Evolutionary conservation across 441 rosid genomes (phyloP).

Genomic region (Aquilaria agallochum): DNA sequence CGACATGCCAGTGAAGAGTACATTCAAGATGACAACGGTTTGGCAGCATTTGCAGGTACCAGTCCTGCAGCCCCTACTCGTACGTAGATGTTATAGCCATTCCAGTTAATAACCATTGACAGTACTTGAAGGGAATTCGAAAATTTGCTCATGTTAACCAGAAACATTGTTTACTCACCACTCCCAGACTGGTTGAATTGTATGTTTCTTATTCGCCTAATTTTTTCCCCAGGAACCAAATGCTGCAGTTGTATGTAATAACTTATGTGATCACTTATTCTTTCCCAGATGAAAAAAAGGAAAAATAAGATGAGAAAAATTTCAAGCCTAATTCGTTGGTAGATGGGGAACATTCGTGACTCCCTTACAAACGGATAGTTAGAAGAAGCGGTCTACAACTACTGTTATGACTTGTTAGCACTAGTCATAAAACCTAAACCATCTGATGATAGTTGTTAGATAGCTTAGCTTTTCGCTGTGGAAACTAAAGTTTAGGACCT

Average conservation of each 20-base stretch:
- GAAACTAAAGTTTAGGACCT: no score
- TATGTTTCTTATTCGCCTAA: background rate
- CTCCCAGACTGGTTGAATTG: background rate
- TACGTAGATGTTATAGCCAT: slow-evolving; percentile 35
- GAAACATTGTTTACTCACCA: background rate
- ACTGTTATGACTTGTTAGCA: no score
- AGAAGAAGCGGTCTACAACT: no score
- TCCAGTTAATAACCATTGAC: background rate
- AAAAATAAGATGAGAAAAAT: no score
- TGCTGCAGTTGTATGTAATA: slow-evolving; percentile 10
- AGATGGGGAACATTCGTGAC: no score
- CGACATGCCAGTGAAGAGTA: slow-evolving; percentile 77
- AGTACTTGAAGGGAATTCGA: background rate
- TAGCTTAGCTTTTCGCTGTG: no score
- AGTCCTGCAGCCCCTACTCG: slow-evolving; percentile 84
- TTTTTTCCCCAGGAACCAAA: background rate
- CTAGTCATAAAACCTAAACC: no score
- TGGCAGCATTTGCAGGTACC: slow-evolving; percentile 40
- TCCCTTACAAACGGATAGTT: no score
- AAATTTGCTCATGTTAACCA: background rate
- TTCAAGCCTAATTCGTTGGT: no score
- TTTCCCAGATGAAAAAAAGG: no score
- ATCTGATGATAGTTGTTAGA: no score
- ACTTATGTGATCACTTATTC: slow-evolving; percentile 7
- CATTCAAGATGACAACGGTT: slow-evolving; percentile 35